Conservation (phyloP, 352 stramenopile genomes). For the Phytophthora cajani region DNA sequence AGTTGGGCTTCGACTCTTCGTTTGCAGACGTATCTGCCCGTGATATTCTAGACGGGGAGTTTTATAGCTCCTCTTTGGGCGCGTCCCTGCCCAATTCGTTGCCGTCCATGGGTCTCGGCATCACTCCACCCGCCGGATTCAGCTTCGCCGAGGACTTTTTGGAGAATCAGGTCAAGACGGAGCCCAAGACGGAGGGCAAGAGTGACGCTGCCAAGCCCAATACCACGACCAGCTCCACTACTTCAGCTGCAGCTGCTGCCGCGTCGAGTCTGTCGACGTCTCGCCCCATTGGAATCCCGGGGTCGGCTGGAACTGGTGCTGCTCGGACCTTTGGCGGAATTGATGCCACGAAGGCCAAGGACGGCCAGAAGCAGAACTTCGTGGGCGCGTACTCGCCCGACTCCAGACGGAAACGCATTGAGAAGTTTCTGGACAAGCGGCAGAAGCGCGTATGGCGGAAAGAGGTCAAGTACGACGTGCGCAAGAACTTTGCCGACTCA, state of each 20-base stretch:
- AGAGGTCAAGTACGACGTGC: slow-evolving; percentile 97
- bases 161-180: slow-evolving; percentile 74
- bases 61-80: slow-evolving; percentile 84
- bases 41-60: slow-evolving; percentile 84
- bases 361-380: slow-evolving; percentile 79
- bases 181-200: slow-evolving; percentile 54
- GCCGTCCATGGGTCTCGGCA: slow-evolving; percentile 86
- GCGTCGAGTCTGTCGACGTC: slow-evolving; percentile 64
- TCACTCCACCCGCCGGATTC: slow-evolving; percentile 84
- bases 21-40: slow-evolving; percentile 79
- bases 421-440: slow-evolving; percentile 95
- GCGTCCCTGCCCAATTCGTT: slow-evolving; percentile 87
- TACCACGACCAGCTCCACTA: not conserved
- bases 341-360: slow-evolving; percentile 58
- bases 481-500: slow-evolving; percentile 98
- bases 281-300: slow-evolving; percentile 84
- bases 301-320: slow-evolving; percentile 44
- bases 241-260: slow-evolving; percentile 23
- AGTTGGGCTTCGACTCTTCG: slow-evolving; percentile 84
- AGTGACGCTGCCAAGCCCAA: slow-evolving; percentile 27
- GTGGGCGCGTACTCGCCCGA: slow-evolving; percentile 96
- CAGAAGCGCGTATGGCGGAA: slow-evolving; percentile 96
- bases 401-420: slow-evolving; percentile 91
- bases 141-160: slow-evolving; percentile 89
- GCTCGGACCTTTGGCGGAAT: slow-evolving; percentile 48